Evolutionary conservation across 192 early-diverging fungal species (phyloP).

Genomic region (Lobosporangium transversale): DNA sequence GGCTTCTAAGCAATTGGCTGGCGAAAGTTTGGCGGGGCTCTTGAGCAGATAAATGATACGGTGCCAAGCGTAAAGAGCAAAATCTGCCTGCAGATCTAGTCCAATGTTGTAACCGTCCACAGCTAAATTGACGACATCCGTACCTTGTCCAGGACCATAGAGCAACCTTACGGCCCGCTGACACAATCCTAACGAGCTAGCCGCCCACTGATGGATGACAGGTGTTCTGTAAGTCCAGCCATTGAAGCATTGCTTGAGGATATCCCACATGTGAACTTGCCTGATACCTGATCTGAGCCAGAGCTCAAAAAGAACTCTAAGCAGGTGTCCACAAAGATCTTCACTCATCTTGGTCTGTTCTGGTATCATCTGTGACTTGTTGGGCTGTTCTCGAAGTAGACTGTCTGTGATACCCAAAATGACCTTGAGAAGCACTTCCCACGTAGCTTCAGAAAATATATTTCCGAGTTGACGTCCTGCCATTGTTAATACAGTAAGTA

Average conservation of each 20-base stretch:
- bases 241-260: conserved; percentile 71
- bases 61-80: conserved; percentile 81
- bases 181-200: conserved; percentile 72
- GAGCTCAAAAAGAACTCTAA: conserved; percentile 79
- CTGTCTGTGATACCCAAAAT: conserved; percentile 81
- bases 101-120: conserved; percentile 63
- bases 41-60: conserved; percentile 68
- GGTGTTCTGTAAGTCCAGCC: conserved; percentile 82
- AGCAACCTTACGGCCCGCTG: conserved; percentile 71
- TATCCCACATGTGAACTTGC: conserved; percentile 82
- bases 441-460: conserved; percentile 77
- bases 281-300: conserved; percentile 78
- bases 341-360: conserved; percentile 71
- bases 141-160: conserved; percentile 75
- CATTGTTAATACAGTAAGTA: conserved; percentile 68
- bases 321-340: conserved; percentile 76
- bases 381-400: conserved; percentile 68
- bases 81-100: conserved; percentile 70
- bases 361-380: conserved; percentile 30
- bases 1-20: conserved; percentile 60
- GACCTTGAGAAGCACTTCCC: conserved; percentile 84
- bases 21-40: conserved; percentile 60
- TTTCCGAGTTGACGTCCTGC: conserved; percentile 68
- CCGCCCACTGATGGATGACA: conserved; percentile 80
- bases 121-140: conserved; percentile 64